A percentile compares a stretch with the other conserved stretches of the same genome.
Conservation (phyloP, 2,329 filamentous ascomycete genomes). For the Aurifilum marmelostoma region DNA sequence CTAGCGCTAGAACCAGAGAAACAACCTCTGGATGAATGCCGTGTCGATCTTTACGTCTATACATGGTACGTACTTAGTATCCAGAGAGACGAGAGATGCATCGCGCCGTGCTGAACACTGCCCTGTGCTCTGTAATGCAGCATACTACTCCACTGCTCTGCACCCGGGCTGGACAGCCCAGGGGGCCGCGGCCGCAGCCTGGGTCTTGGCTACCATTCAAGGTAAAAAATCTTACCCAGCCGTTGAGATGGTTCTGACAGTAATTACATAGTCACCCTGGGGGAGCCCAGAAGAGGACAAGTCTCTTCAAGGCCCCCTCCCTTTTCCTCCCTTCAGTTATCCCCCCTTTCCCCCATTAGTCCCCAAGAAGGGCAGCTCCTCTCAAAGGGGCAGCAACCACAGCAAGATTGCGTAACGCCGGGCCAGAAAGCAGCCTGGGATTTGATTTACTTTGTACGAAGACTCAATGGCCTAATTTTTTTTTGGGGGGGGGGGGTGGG, state of each 20-base stretch:
- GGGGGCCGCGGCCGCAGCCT: neutral
- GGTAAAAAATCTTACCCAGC: neutral
- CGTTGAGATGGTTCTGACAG: neutral
- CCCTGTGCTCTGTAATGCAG: neutral
- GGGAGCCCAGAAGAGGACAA: neutral
- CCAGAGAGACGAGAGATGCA: neutral
- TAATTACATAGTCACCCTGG: neutral
- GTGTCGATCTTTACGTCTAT: neutral
- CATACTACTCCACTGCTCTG: neutral
- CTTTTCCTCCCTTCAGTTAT: no score
- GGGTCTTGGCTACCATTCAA: slow-evolving; percentile 2
- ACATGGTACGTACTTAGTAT: neutral
- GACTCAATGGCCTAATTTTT: neutral
- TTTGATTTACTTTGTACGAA: neutral
- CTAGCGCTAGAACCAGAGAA: neutral
- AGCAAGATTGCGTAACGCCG: neutral
- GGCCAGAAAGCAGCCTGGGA: neutral
- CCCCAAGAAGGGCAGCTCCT: neutral
- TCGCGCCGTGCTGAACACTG: neutral
- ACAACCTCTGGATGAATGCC: neutral
- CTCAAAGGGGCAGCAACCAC: neutral
- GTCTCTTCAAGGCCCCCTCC: neutral
- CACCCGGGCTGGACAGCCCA: neutral
- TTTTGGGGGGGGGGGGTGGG: no score
- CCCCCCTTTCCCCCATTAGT: neutral